Percentiles rank a stretch among this genome's conserved stretches.
These are phyloP conservation scores for Clathrus columnatus DNA, from an alignment of 768 basidiomycete genomes.

Conservation along the genomic window DNA sequence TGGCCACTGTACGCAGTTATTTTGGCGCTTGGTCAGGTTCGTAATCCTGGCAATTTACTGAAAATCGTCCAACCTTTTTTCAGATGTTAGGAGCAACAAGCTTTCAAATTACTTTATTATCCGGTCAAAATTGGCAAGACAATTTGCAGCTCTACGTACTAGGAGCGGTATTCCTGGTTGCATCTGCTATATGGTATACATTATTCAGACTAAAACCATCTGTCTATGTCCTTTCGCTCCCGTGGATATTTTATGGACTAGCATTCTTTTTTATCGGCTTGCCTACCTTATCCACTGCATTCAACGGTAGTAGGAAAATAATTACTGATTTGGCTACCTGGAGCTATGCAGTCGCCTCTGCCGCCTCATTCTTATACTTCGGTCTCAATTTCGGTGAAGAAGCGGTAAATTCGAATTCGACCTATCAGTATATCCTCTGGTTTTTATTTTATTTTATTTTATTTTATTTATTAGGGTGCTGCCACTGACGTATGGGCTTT, in stretches of 20 bases:
- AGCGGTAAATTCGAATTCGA: slow-evolving; percentile 44
- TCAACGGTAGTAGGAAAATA: slow-evolving; percentile 53
- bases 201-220: slow-evolving; percentile 86
- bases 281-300: slow-evolving; percentile 58
- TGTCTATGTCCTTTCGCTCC: slow-evolving; percentile 73
- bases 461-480: slow-evolving; percentile 55
- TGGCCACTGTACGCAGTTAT: slow-evolving; percentile 93
- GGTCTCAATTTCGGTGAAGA: slow-evolving; percentile 97
- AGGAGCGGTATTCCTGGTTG: slow-evolving; percentile 78
- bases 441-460: too few relatives aligned
- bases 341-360: slow-evolving; percentile 88
- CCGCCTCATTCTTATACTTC: slow-evolving; percentile 88
- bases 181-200: slow-evolving; percentile 83
- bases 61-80: slow-evolving; percentile 12
- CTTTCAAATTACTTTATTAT: slow-evolving; percentile 88
- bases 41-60: slow-evolving; percentile 7
- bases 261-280: slow-evolving; percentile 90
- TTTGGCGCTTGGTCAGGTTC: slow-evolving; percentile 73
- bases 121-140: slow-evolving; percentile 77
- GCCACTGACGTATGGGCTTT: slow-evolving; percentile 92
- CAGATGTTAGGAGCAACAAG: slow-evolving; percentile 86
- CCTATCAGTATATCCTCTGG: not conserved
- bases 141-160: slow-evolving; percentile 82
- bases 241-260: slow-evolving; percentile 86
- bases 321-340: slow-evolving; percentile 77